These are phyloP conservation scores for Pezicula rhizophila DNA, from an alignment of 2,329 filamentous ascomycete species.

Conservation along the genomic window DNA sequence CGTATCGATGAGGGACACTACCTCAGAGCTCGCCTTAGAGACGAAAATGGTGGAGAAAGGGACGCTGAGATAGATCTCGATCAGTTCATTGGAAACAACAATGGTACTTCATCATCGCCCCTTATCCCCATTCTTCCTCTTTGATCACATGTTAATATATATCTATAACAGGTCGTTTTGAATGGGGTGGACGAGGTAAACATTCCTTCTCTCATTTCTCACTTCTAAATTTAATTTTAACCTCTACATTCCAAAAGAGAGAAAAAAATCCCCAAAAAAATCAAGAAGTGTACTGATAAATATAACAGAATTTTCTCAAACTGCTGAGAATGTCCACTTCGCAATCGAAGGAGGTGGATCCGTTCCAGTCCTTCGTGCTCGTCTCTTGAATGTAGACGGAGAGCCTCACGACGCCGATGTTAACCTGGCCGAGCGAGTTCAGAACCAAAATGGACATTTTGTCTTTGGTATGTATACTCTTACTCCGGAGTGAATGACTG, in stretches of 20 bases:
- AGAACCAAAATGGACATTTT: slow-evolving; percentile 35
- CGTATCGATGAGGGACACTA: slow-evolving; percentile 42
- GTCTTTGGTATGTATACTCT: slow-evolving; percentile 25
- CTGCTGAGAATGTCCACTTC: slow-evolving; percentile 30
- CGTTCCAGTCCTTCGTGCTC: slow-evolving; percentile 36
- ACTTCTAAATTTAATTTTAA: background rate
- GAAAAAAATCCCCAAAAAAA: background rate
- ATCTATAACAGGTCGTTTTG: slow-evolving; percentile 10
- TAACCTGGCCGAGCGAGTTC: slow-evolving; percentile 37
- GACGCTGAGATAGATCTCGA: slow-evolving; percentile 47
- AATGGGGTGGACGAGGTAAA: slow-evolving; percentile 29
- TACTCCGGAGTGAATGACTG: too few relatives aligned
- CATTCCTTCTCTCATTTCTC: background rate
- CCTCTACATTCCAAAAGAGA: background rate
- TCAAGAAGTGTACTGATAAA: background rate
- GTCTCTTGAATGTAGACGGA: slow-evolving; percentile 28
- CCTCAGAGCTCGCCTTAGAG: slow-evolving; percentile 43
- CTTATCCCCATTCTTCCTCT: too few relatives aligned
- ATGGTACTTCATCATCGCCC: slow-evolving; percentile 30
- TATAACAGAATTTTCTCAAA: slow-evolving; percentile 28
- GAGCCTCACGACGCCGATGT: slow-evolving; percentile 29
- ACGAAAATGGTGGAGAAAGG: slow-evolving; percentile 35
- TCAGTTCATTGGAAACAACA: slow-evolving; percentile 46
- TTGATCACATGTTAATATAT: background rate
- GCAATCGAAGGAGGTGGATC: slow-evolving; percentile 32